Conservation (phyloP, 352 stramenopile genomes). For the Phytophthora sp. region DNA sequence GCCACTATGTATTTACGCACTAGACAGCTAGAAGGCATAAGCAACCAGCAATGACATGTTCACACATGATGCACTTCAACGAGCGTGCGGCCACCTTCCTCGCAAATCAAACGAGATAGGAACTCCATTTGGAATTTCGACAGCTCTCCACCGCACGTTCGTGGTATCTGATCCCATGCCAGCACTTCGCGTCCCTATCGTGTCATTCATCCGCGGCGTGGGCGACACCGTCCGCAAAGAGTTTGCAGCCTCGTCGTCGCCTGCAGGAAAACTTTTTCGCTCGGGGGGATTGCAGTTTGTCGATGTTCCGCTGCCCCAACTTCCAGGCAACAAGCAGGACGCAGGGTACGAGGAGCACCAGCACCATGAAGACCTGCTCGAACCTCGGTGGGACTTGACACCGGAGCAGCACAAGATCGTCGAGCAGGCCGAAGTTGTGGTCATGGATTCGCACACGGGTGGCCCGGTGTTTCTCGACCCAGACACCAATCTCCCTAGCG, state of each 20-base stretch:
- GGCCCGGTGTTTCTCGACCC: slow-evolving; percentile 37
- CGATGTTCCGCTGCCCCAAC: slow-evolving; percentile 23
- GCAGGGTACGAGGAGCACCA: slow-evolving; percentile 9
- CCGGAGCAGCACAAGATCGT: slow-evolving; percentile 24
- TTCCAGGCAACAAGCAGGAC: slow-evolving; percentile 29
- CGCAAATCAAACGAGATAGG: background rate
- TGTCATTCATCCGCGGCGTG: slow-evolving; percentile 25
- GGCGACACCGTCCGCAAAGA: slow-evolving; percentile 17
- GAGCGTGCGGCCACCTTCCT: too few relatives aligned
- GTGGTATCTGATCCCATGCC: background rate
- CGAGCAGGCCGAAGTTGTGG: slow-evolving; percentile 15
- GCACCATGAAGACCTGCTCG: background rate
- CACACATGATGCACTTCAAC: background rate
- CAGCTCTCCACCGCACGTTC: background rate
- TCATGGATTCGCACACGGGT: slow-evolving; percentile 34
- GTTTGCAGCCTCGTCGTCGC: slow-evolving; percentile 9
- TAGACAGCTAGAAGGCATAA: slow-evolving; percentile 13
- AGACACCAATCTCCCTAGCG: slow-evolving; percentile 2
- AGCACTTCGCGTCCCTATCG: slow-evolving; percentile 19
- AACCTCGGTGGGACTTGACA: slow-evolving; percentile 23
- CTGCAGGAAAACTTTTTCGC: slow-evolving; percentile 22
- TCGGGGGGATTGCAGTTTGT: slow-evolving; percentile 19
- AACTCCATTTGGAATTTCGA: background rate
- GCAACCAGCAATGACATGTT: background rate
- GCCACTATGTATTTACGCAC: slow-evolving; percentile 36